Evolutionary conservation across 1,139 yeast genomes (phyloP), one percentile per base, ranked within the genome.

Genomic region (Sugiyamaella sp.): DNA sequence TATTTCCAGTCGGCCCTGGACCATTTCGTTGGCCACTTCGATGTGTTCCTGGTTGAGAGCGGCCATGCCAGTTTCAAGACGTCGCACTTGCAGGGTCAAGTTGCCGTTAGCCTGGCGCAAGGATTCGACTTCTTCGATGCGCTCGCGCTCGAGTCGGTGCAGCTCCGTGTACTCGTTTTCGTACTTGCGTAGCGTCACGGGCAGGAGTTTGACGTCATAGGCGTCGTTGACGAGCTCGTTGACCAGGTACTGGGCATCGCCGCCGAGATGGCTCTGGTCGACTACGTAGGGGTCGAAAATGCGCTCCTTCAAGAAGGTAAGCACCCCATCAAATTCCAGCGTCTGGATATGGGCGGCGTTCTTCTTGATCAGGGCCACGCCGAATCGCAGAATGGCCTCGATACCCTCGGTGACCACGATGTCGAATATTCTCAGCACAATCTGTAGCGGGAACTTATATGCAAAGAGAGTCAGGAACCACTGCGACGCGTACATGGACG

Each of bases 391-490:
- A 51, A 91, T 75, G 2, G 95, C 82, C 68, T 90, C 97, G 52
- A 85, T 74, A 27, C 98, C 98, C 71, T 91, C 97, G 4, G 95
- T 85, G 47, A 93, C 80, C 16, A 93, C 82, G 53, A 88, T 80
- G 72, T 93, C 98, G 67, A 82, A 86, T 43, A 93, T 87, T 55
- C 96, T 78, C 59, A 88, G 74, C 39, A 89, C 96, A 64, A 89
- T 84, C 53, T 84, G 86, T 51, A 89, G 73, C 12, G 99, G 98
- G 70, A 91, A 89, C 66, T 88, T 87, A 74, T 93, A 93, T 12
- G 97, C 96, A 73, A 93, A 93, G 61, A 93, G 79, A 0, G 99
- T 93, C 63, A 90, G 77, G 66, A 93, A 90, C 98, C 98, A 93
- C 70, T 93, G 97, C 0, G 93, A 82, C 0, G 97, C 97, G 74